Evolutionary conservation across 2,329 filamentous ascomycete species (phyloP).

Genomic region (Sporothrix brasiliensis): DNA sequence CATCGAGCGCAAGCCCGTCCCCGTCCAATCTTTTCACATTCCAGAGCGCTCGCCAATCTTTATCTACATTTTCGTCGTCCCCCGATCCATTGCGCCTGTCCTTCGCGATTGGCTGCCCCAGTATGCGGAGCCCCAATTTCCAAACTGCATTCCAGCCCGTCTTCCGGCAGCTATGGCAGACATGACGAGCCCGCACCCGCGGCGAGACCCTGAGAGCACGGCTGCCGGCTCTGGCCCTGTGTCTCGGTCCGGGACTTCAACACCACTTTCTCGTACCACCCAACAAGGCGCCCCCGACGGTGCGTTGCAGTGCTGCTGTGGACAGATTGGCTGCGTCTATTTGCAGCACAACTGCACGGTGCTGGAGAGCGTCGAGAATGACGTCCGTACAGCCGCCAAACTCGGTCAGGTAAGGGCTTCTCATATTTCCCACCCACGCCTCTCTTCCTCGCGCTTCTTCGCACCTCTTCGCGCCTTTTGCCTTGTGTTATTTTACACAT

Average conservation of each 20-base stretch:
- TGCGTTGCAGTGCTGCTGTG: conserved; percentile 76
- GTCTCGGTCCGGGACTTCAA: conserved; percentile 2
- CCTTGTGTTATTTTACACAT: conserved; percentile 35
- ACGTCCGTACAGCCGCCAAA: conserved; percentile 82
- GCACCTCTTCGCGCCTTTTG: neutral
- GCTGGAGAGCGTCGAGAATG: conserved; percentile 80
- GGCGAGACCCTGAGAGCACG: conserved; percentile 24
- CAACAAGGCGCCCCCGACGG: conserved; percentile 41
- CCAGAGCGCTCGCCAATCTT: conserved; percentile 17
- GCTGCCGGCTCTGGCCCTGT: conserved; percentile 1
- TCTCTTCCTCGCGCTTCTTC: conserved; percentile 1
- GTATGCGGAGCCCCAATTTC: conserved; percentile 25
- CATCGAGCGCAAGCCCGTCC: neutral
- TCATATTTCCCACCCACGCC: neutral
- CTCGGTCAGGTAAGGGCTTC: conserved; percentile 78
- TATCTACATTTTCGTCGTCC: neutral
- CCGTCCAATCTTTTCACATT: conserved; percentile 23
- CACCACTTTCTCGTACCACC: neutral
- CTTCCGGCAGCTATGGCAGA: conserved; percentile 28
- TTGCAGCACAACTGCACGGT: conserved; percentile 78
- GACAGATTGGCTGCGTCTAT: conserved; percentile 74
- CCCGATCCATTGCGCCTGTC: neutral
- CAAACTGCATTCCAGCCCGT: conserved; percentile 31
- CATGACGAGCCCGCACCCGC: conserved; percentile 23
- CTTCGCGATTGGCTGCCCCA: conserved; percentile 14